Conservation (phyloP, 495 filamentous ascomycete species). For the Parathielavia appendiculata region DNA sequence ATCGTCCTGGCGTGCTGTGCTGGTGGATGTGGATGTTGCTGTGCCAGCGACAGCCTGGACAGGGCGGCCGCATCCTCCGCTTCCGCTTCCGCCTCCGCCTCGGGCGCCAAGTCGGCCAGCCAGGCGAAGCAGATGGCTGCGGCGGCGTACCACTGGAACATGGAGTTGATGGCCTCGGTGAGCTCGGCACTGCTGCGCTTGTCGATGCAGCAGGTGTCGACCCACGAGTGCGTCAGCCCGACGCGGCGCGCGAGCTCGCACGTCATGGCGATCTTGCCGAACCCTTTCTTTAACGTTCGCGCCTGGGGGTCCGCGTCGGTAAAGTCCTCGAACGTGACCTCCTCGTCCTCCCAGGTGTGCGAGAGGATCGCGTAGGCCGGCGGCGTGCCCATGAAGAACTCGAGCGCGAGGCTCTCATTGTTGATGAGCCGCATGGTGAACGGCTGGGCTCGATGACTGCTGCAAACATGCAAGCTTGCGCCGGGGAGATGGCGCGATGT, state of each 20-base stretch:
- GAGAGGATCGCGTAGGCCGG: constrained; percentile 43
- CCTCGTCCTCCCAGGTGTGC: constrained; percentile 39
- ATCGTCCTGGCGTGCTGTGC: too few relatives aligned
- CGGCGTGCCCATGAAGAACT: not conserved
- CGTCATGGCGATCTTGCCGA: constrained; percentile 22
- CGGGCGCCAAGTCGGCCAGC: constrained; percentile 20
- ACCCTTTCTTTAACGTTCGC: constrained; percentile 22
- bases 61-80: too few relatives aligned
- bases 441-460: too few relatives aligned
- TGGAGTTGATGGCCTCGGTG: constrained; percentile 28
- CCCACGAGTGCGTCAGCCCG: constrained; percentile 22
- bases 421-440: too few relatives aligned
- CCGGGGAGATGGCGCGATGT: too few relatives aligned
- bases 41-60: too few relatives aligned
- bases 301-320: constrained; percentile 5
- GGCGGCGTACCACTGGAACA: constrained; percentile 25
- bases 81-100: constrained; percentile 12
- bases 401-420: too few relatives aligned
- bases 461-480: too few relatives aligned
- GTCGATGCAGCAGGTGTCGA: constrained; percentile 31
- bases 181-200: constrained; percentile 25
- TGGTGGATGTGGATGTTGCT: too few relatives aligned
- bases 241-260: constrained; percentile 24
- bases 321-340: constrained; percentile 31
- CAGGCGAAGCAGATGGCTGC: constrained; percentile 26